phyloP scores from a whole-genome alignment of 331 rosid genomes.

The Cydonia oblonga region DNA sequence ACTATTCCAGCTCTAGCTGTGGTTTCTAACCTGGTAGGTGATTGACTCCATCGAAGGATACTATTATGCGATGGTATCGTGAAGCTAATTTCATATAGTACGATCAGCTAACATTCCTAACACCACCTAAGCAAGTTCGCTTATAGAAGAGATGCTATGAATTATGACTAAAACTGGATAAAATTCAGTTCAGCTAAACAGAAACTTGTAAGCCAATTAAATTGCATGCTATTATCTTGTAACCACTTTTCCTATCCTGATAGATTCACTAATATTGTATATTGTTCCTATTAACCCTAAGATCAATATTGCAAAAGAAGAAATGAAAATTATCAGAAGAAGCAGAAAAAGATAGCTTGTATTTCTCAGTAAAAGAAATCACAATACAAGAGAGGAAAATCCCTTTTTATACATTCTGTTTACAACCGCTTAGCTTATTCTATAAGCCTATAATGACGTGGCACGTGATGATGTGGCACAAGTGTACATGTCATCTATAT shows the following conservation, averaged over 20 bases:
- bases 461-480: too few species aligned
- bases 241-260: neutral
- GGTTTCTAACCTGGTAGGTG: conserved; percentile 25
- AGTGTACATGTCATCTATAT: too few species aligned
- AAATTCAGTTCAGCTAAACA: neutral
- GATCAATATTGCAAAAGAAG: too few species aligned
- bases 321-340: too few species aligned
- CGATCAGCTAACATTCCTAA: neutral
- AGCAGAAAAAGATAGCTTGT: too few species aligned
- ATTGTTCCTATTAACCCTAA: neutral
- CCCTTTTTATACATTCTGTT: too few species aligned
- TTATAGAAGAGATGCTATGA: neutral
- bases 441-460: too few species aligned
- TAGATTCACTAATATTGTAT: too few species aligned
- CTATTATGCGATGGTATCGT: conserved; percentile 13
- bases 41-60: conserved; percentile 8
- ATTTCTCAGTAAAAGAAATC: too few species aligned
- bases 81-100: too few species aligned
- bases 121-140: neutral
- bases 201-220: neutral
- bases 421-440: too few species aligned
- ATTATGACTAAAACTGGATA: neutral
- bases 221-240: neutral
- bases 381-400: too few species aligned
- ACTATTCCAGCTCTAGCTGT: conserved; percentile 24